Base-by-base conservation (phyloP, 495 filamentous ascomycete genomes). In the Aspergillus conjunctus region DNA sequence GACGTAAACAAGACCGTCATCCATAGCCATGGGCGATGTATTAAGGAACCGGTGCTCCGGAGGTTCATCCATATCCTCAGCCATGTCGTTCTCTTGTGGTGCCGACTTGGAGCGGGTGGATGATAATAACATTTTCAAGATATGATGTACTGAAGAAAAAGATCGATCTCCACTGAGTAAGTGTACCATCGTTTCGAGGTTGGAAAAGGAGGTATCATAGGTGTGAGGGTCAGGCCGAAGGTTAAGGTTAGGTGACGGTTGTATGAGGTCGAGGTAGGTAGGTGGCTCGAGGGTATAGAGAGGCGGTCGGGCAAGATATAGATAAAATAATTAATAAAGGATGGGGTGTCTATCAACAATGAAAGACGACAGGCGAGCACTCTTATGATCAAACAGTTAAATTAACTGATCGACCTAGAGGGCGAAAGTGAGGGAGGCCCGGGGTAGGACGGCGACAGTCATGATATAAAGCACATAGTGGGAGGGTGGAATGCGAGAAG, bases 41-140 rank as follows among this genome's bases (percentile, higher is more conserved):
- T 68, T 70, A 11, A 72, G 62, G 20, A 70, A 67, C 48, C 72
- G 76, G 31, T 72, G 71, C 58, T 77, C 68, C 48, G 71, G 73
- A 22, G 68, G 70, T 71, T 87, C 85, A 58, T 87, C 82, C 51
- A 79, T 69, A 57, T 86, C 85, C 60, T 80, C 77, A 32, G 67
- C 59, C 66, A 80, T 51, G 46, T 81, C 80, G 51, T 65, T 67
- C 22, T 81, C 79, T 51, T 79, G 79, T 20, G 68, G 70, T 20
- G 68, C 54, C 9, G 71, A 63, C 60, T 74, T 68, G 67, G 82
- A 69, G 52, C 71, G 64, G n/a, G 26, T 26, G 26, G 77, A 67
- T 32, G 77, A 73, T 41, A 80, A 64, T 20, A 80, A 65, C 77
- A 80, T 79, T 69, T 76, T 80, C 61, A 80, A 68, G n/a, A 79